phyloP scores from a whole-genome alignment of 352 stramenopile species.

The Globisporangium uncinulatum region DNA sequence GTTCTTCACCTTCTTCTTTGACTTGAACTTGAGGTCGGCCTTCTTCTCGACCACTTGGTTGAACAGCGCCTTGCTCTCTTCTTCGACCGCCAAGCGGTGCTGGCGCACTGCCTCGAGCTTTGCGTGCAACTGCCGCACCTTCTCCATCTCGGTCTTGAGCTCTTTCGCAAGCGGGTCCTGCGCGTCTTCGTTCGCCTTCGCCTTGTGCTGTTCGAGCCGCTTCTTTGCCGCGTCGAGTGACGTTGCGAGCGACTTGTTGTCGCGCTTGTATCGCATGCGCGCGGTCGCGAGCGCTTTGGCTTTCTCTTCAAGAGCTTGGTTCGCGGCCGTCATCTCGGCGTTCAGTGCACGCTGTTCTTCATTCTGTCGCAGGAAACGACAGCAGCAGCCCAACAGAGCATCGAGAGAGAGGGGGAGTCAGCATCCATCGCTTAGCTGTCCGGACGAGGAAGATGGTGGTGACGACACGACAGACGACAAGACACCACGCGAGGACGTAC shows the following conservation, averaged over 20 bases:
- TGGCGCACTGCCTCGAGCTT: conserved; percentile 83
- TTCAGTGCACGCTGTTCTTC: conserved; percentile 85
- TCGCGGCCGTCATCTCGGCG: conserved; percentile 73
- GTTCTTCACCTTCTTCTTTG: conserved; percentile 72
- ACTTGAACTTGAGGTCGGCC: conserved; percentile 85
- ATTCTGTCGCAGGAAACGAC: conserved; percentile 33
- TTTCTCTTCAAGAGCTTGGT: conserved; percentile 84
- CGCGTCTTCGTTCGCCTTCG: conserved; percentile 61
- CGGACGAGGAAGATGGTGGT: no score
- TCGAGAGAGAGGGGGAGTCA: no score
- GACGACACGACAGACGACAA: no score
- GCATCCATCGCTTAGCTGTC: no score
- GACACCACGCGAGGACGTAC: conserved; percentile 23
- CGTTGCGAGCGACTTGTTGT: conserved; percentile 74
- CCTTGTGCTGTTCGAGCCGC: conserved; percentile 73
- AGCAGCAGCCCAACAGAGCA: no score
- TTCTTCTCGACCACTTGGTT: conserved; percentile 89
- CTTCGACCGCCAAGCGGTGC: conserved; percentile 79
- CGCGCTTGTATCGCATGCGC: conserved; percentile 86
- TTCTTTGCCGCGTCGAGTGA: conserved; percentile 82
- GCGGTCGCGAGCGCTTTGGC: conserved; percentile 80
- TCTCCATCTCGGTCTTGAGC: conserved; percentile 82
- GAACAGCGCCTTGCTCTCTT: conserved; percentile 88
- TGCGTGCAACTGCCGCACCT: conserved; percentile 73
- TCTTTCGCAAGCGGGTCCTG: conserved; percentile 79